Evolutionary conservation across 164 flowering plant species (phyloP).

Genomic region (Sedum album): DNA sequence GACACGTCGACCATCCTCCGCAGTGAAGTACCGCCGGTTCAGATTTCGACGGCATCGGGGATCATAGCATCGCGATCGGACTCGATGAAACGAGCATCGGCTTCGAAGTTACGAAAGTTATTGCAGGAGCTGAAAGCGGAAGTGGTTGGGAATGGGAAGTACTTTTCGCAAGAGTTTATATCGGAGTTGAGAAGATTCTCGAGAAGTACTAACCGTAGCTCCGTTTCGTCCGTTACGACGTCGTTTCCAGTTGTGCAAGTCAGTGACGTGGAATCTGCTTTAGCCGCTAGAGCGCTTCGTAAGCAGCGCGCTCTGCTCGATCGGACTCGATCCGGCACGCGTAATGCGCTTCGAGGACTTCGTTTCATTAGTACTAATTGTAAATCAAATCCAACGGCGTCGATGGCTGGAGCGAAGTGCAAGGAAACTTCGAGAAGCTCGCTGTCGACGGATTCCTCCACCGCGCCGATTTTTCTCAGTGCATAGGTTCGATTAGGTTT

Average conservation of each 20-base stretch:
- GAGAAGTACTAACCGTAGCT: slow-evolving; percentile 62
- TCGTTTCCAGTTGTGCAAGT: slow-evolving; percentile 21
- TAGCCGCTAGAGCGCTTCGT: slow-evolving; percentile 74
- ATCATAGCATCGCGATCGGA: slow-evolving; percentile 37
- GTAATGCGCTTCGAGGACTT: slow-evolving; percentile 78
- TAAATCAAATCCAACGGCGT: slow-evolving; percentile 27
- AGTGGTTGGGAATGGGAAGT: slow-evolving; percentile 66
- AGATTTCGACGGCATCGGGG: no score
- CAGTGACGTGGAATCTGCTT: no score
- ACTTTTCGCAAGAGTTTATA: slow-evolving; percentile 67
- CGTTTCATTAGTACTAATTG: slow-evolving; percentile 56
- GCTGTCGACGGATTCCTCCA: slow-evolving; percentile 56
- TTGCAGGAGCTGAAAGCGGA: slow-evolving; percentile 92
- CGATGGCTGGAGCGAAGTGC: slow-evolving; percentile 71
- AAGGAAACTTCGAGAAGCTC: slow-evolving; percentile 56
- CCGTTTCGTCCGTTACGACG: slow-evolving; percentile 20
- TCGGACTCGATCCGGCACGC: slow-evolving; percentile 82
- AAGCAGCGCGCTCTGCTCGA: slow-evolving; percentile 75
- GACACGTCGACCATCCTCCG: slow-evolving; percentile 77
- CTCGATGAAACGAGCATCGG: slow-evolving; percentile 45
- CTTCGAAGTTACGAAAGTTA: slow-evolving; percentile 51
- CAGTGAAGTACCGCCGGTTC: slow-evolving; percentile 23
- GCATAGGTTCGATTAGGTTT: slow-evolving; percentile 57
- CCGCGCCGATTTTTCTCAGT: slow-evolving; percentile 85
- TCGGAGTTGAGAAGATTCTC: slow-evolving; percentile 66